phyloP scores from a whole-genome alignment of 2,329 filamentous ascomycete genomes.

The Amauroascus verrucosus region DNA sequence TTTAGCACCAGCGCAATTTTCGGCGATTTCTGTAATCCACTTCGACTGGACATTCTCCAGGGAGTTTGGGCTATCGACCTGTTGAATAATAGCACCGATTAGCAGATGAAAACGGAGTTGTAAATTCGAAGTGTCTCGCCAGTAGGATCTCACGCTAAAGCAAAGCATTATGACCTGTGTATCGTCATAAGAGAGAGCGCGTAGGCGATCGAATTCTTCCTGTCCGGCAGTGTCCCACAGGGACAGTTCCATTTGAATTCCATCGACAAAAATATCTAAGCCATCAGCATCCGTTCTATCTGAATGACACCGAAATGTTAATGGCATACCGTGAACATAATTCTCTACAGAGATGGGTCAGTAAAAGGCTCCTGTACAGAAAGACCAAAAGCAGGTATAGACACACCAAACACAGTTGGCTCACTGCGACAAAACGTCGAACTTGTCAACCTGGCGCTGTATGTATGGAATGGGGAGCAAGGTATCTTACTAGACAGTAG shows the following conservation, averaged over 20 bases:
- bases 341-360: slow-evolving; percentile 55
- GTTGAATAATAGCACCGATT: slow-evolving; percentile 4
- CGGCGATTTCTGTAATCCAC: slow-evolving; percentile 95
- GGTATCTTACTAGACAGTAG: slow-evolving; percentile 68
- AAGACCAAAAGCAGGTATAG: not conserved
- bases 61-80: slow-evolving; percentile 87
- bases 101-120: not conserved
- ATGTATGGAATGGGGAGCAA: slow-evolving; percentile 13
- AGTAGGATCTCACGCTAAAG: slow-evolving; percentile 57
- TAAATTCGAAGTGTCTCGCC: too few species aligned
- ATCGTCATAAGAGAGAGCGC: slow-evolving; percentile 93
- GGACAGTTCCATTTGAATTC: slow-evolving; percentile 90
- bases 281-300: not conserved
- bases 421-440: slow-evolving; percentile 44
- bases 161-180: slow-evolving; percentile 98
- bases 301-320: not conserved
- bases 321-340: slow-evolving; percentile 77
- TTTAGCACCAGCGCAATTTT: slow-evolving; percentile 93
- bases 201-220: slow-evolving; percentile 95
- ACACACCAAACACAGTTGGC: slow-evolving; percentile 74
- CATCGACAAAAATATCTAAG: slow-evolving; percentile 93
- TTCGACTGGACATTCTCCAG: slow-evolving; percentile 98
- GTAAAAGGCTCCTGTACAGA: slow-evolving; percentile 8
- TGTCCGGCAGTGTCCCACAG: slow-evolving; percentile 98
- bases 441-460: slow-evolving; percentile 16